These are phyloP conservation scores for Microbotryum violaceum DNA, from an alignment of 1,284 basidiomycete species.

Conservation along the genomic window DNA sequence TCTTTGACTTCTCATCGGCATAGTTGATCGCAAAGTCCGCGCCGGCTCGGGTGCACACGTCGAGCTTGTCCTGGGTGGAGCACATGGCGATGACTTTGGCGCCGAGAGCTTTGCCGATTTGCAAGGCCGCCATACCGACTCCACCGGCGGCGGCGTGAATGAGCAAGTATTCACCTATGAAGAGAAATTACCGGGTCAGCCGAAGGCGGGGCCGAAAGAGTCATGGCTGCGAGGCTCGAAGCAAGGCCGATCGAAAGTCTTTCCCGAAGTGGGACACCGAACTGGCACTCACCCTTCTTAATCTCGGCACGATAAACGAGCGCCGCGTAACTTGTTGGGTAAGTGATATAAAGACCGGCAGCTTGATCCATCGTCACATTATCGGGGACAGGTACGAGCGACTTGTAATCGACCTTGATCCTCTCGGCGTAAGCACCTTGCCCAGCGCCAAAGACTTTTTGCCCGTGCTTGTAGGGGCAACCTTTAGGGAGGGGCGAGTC, in stretches of 20 bases:
- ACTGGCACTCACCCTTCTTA: constrained; percentile 48
- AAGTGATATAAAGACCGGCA: constrained; percentile 40
- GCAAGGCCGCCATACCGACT: constrained; percentile 83
- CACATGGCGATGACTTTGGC: constrained; percentile 47
- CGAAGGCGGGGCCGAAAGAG: too few species aligned
- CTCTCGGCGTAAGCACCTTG: constrained; percentile 75
- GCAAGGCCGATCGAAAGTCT: too few species aligned
- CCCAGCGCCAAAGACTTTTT: constrained; percentile 78
- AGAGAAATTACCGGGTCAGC: background rate
- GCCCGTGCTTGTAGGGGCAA: constrained; percentile 68
- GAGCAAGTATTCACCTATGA: constrained; percentile 59
- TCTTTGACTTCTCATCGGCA: constrained; percentile 36
- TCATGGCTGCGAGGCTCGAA: too few species aligned
- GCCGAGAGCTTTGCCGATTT: constrained; percentile 62
- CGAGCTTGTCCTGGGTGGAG: constrained; percentile 39
- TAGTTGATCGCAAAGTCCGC: constrained; percentile 45
- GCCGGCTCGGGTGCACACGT: constrained; percentile 41
- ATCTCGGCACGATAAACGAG: constrained; percentile 69
- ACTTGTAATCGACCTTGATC: constrained; percentile 51
- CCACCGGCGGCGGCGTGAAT: constrained; percentile 85
- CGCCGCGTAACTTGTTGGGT: constrained; percentile 70
- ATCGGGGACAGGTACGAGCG: constrained; percentile 55
- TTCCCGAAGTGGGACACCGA: too few species aligned
- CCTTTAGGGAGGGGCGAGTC: constrained; percentile 72
- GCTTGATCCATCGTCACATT: constrained; percentile 62